Evolutionary conservation across 768 basidiomycete genomes (phyloP).

Genomic region (Phylloporus arenicola): DNA sequence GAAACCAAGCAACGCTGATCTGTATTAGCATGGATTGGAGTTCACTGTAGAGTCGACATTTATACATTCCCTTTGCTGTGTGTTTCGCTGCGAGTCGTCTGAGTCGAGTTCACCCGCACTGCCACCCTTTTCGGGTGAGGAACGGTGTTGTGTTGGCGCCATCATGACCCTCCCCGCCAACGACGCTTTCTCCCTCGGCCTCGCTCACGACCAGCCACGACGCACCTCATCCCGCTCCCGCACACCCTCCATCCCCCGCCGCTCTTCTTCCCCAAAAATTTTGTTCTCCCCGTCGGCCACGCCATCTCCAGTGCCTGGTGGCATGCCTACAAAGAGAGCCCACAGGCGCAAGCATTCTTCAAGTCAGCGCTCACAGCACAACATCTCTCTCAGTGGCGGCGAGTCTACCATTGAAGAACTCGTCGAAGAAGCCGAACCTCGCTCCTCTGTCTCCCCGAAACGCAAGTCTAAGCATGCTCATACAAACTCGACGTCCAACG

Average conservation of each 20-base stretch:
- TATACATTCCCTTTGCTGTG: background rate
- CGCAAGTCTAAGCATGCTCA: slow-evolving; percentile 14
- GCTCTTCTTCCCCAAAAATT: slow-evolving; percentile 47
- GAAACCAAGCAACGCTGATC: slow-evolving; percentile 55
- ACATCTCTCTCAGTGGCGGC: slow-evolving; percentile 4
- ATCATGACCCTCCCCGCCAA: slow-evolving; percentile 32
- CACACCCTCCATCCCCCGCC: slow-evolving; percentile 26
- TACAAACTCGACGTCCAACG: slow-evolving; percentile 8
- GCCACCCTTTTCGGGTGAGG: slow-evolving; percentile 4
- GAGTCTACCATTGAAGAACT: slow-evolving; percentile 23
- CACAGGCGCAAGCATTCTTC: slow-evolving; percentile 19
- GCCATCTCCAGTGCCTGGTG: slow-evolving; percentile 22
- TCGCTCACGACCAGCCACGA: slow-evolving; percentile 32
- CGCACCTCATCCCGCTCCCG: slow-evolving; percentile 23
- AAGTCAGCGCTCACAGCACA: slow-evolving; percentile 23
- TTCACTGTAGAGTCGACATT: slow-evolving; percentile 33
- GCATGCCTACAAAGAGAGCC: slow-evolving; percentile 36
- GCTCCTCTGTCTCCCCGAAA: slow-evolving; percentile 12
- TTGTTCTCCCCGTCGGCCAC: slow-evolving; percentile 29
- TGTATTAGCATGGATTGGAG: slow-evolving; percentile 12
- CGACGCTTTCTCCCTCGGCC: slow-evolving; percentile 33
- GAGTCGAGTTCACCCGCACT: slow-evolving; percentile 3
- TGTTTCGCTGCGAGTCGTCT: background rate
- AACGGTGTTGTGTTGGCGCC: background rate
- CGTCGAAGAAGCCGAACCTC: slow-evolving; percentile 19